Evolutionary conservation across 805 yeast genomes (phyloP).

Genomic region (Saturnispora serradocipensis): DNA sequence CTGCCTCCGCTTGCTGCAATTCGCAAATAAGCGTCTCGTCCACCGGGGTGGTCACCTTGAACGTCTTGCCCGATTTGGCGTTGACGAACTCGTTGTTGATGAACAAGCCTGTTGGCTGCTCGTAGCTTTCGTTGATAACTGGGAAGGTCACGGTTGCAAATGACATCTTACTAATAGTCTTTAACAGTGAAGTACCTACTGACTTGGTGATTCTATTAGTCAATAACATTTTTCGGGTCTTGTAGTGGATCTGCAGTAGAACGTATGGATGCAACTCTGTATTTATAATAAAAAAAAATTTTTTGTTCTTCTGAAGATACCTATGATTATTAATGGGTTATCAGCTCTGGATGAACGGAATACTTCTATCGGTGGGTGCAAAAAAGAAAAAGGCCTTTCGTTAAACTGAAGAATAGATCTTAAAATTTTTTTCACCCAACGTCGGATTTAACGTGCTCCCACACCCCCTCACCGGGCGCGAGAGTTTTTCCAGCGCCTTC

Average conservation of each 20-base stretch:
- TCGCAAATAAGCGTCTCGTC: constrained; percentile 44
- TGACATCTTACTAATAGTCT: constrained; percentile 8
- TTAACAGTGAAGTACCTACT: not conserved
- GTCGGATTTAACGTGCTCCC: not conserved
- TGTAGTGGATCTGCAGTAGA: not conserved
- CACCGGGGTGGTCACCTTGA: constrained; percentile 41
- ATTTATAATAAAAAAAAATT: not conserved
- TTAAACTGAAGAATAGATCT: not conserved
- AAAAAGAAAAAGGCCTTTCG: not conserved
- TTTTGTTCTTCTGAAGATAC: not conserved
- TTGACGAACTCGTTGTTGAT: constrained; percentile 48
- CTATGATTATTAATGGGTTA: not conserved
- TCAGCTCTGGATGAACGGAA: not conserved
- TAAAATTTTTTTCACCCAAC: not conserved
- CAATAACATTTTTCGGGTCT: not conserved
- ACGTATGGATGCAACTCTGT: not conserved
- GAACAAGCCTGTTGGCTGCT: constrained; percentile 53
- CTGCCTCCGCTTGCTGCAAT: constrained; percentile 45
- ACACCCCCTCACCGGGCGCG: not conserved
- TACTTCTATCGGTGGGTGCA: not conserved
- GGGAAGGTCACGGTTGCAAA: constrained; percentile 43
- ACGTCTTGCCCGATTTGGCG: constrained; percentile 42
- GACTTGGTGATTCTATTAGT: not conserved
- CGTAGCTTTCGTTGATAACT: constrained; percentile 48
- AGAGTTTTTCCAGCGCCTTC: not conserved